Evolutionary conservation across 148 eudicot genomes (phyloP), one percentile per base, ranked within the genome.

Genomic region (Spergularia bocconei): DNA sequence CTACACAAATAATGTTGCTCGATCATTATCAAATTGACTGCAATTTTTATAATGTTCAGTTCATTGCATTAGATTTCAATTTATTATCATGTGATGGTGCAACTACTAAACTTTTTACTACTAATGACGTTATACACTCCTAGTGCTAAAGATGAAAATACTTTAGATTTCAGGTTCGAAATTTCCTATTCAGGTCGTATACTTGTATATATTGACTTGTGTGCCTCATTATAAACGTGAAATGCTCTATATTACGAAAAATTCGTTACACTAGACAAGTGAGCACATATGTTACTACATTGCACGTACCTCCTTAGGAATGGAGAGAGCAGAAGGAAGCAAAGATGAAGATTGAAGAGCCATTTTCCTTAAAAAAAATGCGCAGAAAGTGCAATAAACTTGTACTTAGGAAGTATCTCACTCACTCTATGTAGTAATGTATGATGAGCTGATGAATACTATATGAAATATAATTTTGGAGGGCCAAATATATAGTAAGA

Each of bases 301-400:
- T 13, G 65, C 23, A 53, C 61, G 53, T 71, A 89, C 95, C 91
- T 90, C 94, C 79, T 90, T 92, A 87, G 76, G 85, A 70, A 87
- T 76, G 65, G 91, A 86, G 66, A 90, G 71, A 13, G 88, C 78
- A 63, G 86, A 87, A 47, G 90, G 90, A 75, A 91, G 87, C 69
- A 88, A 70, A 74, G 91, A 78, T 64, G 93, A 79, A 84, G 95
- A 84, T 73, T 92, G 97, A 10, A 92, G 87, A 70, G 97, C 95
- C 97, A 92, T 89, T 70, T 25, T 19, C 16, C 60, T 20, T 29
- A 1, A 3, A 29, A 19, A 19, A 67, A 50, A 58, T 66, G 50
- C 57, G 16, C 10, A 44, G 48, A 44, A 47, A 70, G 33, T 52
- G 20, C 8, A 69, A 48, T 7, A 69, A 59, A 4, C 50, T 39